These are phyloP conservation scores for Mucor piriformis DNA, from an alignment of 371 early-diverging fungal genomes.

Conservation along the genomic window DNA sequence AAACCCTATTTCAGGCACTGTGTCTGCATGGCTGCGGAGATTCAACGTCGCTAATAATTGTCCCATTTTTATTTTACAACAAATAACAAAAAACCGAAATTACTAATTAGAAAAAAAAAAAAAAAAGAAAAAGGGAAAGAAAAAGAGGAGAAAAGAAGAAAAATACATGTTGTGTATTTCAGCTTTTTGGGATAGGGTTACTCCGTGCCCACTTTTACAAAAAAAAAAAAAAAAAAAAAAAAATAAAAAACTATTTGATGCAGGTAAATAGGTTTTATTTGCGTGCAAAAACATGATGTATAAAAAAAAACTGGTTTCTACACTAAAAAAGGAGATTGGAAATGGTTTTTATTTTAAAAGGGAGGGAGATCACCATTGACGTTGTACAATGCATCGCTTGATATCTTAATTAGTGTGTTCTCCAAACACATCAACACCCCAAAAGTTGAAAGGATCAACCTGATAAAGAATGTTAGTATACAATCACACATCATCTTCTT, in stretches of 20 bases:
- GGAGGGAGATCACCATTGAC: neutral
- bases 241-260: neutral
- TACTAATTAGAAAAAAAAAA: neutral
- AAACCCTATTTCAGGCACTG: conserved; percentile 51
- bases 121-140: conserved; percentile 1
- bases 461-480: neutral
- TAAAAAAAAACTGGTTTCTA: no score
- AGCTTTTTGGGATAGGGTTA: neutral
- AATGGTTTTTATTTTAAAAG: neutral
- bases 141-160: neutral
- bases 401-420: conserved; percentile 25
- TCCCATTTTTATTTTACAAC: conserved; percentile 32
- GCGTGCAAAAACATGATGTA: no score
- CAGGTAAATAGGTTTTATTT: neutral
- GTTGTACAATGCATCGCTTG: neutral
- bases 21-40: conserved; percentile 38
- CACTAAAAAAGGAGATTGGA: neutral
- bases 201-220: conserved; percentile 20
- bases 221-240: neutral
- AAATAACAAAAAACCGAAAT: neutral
- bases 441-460: conserved; percentile 36
- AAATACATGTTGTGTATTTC: conserved; percentile 2
- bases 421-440: conserved; percentile 40
- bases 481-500: no score
- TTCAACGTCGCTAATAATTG: conserved; percentile 46